These are phyloP conservation scores for Biscogniauxia sp. DNA, from an alignment of 2,329 filamentous ascomycete species.

Conservation along the genomic window DNA sequence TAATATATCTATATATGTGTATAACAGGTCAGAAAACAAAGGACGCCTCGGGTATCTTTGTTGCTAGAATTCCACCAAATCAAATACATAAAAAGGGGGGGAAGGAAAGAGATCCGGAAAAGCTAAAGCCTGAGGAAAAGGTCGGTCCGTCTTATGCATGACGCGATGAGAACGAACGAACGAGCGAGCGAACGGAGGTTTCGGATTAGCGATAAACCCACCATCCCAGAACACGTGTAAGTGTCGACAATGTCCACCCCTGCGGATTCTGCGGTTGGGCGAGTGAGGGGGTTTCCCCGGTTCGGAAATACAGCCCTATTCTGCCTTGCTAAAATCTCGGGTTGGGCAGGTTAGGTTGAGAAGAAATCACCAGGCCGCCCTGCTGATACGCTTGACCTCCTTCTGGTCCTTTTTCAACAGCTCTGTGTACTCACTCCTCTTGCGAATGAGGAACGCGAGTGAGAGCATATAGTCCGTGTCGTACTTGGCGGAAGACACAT, in stretches of 20 bases:
- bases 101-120: too few relatives aligned
- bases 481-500: conserved; percentile 32
- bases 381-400: conserved; percentile 25
- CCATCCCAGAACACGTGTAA: too few relatives aligned
- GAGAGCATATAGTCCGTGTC: conserved; percentile 42
- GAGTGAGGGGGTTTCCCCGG: too few relatives aligned
- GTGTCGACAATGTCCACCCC: too few relatives aligned
- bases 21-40: background rate
- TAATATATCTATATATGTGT: background rate
- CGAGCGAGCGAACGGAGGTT: too few relatives aligned
- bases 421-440: conserved; percentile 39
- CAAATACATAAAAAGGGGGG: background rate
- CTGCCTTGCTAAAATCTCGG: too few relatives aligned
- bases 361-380: conserved; percentile 25
- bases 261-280: too few relatives aligned
- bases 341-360: background rate
- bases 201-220: too few relatives aligned
- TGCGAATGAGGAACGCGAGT: conserved; percentile 43
- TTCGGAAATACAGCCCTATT: too few relatives aligned
- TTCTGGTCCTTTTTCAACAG: conserved; percentile 34
- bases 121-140: too few relatives aligned
- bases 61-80: conserved; percentile 7
- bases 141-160: too few relatives aligned
- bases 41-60: conserved; percentile 17
- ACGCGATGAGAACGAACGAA: too few relatives aligned